phyloP scores from a whole-genome alignment of 2,329 filamentous ascomycete species.

The Esteya vermicola region DNA sequence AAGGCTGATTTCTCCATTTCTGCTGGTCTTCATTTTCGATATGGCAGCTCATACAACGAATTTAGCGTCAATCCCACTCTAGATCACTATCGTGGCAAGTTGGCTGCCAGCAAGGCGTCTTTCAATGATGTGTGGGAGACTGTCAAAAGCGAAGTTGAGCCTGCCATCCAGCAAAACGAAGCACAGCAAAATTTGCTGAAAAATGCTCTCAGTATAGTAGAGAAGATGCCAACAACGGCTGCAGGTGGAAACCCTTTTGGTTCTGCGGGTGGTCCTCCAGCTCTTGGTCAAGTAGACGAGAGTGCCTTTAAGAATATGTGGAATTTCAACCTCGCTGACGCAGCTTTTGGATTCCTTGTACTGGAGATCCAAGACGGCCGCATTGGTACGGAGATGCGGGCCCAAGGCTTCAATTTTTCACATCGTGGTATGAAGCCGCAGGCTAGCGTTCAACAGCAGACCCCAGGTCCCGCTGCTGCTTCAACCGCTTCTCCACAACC shows the following conservation, averaged over 20 bases:
- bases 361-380: conserved; percentile 89
- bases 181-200: conserved; percentile 85
- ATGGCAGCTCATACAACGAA: conserved; percentile 98
- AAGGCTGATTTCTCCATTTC: conserved; percentile 98
- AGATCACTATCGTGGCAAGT: conserved; percentile 96
- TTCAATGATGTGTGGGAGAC: conserved; percentile 99
- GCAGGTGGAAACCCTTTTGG: conserved; percentile 96
- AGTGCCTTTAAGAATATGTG: conserved; percentile 99
- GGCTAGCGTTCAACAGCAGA: conserved; percentile 19
- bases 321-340: conserved; percentile 98
- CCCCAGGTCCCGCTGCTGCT: conserved; percentile 21
- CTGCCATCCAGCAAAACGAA: conserved; percentile 84
- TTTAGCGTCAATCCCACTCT: conserved; percentile 97
- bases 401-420: conserved; percentile 98
- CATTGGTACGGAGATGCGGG: conserved; percentile 96
- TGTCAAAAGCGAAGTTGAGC: conserved; percentile 88
- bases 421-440: conserved; percentile 79
- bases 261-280: conserved; percentile 54
- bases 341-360: conserved; percentile 90
- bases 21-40: conserved; percentile 93
- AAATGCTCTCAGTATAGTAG: conserved; percentile 83
- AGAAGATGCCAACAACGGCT: conserved; percentile 93
- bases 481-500: conserved; percentile 16
- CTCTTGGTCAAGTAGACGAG: conserved; percentile 85
- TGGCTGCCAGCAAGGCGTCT: conserved; percentile 92